phyloP scores from a whole-genome alignment of 257 asterid species.

The Petunia axillaris region DNA sequence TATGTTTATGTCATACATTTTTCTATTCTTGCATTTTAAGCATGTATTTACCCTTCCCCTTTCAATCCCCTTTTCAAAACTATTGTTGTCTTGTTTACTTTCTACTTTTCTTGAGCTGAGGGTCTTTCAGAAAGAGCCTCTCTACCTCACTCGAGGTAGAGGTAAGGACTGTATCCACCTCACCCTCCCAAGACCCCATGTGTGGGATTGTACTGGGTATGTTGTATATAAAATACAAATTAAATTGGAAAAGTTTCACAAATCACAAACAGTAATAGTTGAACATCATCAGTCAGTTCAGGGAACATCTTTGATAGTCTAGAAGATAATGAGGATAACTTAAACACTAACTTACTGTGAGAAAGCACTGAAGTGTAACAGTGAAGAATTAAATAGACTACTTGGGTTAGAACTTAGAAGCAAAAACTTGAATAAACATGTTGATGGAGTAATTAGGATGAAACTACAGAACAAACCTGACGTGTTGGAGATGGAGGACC shows the following conservation, averaged over 20 bases:
- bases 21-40: too few relatives aligned
- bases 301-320: neutral
- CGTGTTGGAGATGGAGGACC: slow-evolving; percentile 97
- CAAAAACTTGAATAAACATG: neutral
- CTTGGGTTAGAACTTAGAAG: neutral
- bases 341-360: neutral
- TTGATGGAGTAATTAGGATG: slow-evolving; percentile 9
- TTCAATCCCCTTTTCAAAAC: too few relatives aligned
- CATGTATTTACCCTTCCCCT: too few relatives aligned
- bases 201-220: too few relatives aligned
- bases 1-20: too few relatives aligned
- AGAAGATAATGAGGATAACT: neutral
- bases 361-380: slow-evolving; percentile 1
- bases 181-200: too few relatives aligned
- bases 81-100: too few relatives aligned
- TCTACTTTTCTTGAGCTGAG: too few relatives aligned
- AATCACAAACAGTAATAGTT: slow-evolving; percentile 6
- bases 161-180: too few relatives aligned
- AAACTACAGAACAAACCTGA: slow-evolving; percentile 54
- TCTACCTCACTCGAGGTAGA: too few relatives aligned
- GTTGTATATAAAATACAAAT: neutral
- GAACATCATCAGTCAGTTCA: slow-evolving; percentile 14
- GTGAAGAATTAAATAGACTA: neutral
- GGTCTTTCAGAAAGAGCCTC: too few relatives aligned
- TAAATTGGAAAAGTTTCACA: neutral